Conservation (phyloP, 2,329 filamentous ascomycete genomes). For the Rhinocladiella similis region DNA sequence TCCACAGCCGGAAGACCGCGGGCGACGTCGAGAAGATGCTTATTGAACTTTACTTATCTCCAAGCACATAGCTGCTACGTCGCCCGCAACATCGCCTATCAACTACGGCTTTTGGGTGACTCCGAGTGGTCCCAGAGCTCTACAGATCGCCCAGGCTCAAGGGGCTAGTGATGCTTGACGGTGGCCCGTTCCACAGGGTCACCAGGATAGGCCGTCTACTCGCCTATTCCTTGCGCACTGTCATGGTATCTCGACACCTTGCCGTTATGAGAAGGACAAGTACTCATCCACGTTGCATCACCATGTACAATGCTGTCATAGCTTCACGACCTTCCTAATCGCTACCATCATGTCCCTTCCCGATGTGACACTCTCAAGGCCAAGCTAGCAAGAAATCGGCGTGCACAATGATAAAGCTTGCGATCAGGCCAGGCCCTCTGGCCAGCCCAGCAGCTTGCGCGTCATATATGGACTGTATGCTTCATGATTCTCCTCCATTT, state of each 20-base stretch:
- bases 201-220: background rate
- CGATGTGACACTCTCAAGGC: background rate
- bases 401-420: no score
- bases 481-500: background rate
- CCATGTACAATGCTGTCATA: background rate
- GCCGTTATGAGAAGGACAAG: conserved; percentile 8
- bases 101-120: no score
- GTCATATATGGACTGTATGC: background rate
- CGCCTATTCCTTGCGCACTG: background rate
- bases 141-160: no score
- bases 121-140: no score
- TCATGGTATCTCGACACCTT: conserved; percentile 13
- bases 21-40: no score
- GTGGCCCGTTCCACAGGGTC: background rate
- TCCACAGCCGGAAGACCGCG: no score
- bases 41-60: no score
- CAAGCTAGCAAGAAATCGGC: background rate
- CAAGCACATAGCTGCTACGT: no score
- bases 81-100: no score
- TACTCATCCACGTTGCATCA: background rate
- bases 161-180: no score
- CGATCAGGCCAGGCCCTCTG: no score
- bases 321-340: background rate
- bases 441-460: background rate
- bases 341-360: background rate